Evolutionary conservation across 2,329 filamentous ascomycete genomes (phyloP).

Genomic region (Calonectria fujianensis): DNA sequence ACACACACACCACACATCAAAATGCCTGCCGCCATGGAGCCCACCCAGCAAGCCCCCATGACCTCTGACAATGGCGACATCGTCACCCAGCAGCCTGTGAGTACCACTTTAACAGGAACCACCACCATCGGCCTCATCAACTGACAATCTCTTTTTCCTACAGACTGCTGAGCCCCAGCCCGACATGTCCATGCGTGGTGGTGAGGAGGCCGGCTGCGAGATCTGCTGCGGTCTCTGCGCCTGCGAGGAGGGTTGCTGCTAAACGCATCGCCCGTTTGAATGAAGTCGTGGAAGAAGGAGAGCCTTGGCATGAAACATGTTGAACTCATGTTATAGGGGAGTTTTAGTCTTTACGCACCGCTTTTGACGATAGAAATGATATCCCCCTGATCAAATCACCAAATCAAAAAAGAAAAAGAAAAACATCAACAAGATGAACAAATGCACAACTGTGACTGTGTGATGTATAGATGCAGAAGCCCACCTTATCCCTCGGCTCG

Average conservation of each 20-base stretch:
- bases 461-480: background rate
- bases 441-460: background rate
- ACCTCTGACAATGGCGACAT: slow-evolving; percentile 60
- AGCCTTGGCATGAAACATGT: background rate
- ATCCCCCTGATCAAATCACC: slow-evolving; percentile 27
- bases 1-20: slow-evolving; percentile 46
- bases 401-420: background rate
- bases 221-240: slow-evolving; percentile 68
- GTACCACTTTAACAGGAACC: slow-evolving; percentile 44
- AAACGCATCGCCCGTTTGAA: slow-evolving; percentile 41
- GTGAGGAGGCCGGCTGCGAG: slow-evolving; percentile 68
- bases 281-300: slow-evolving; percentile 5
- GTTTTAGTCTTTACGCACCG: slow-evolving; percentile 31
- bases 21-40: slow-evolving; percentile 65
- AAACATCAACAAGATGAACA: background rate
- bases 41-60: slow-evolving; percentile 67
- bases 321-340: background rate
- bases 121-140: background rate
- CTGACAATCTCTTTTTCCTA: slow-evolving; percentile 21
- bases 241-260: slow-evolving; percentile 67
- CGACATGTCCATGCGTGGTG: slow-evolving; percentile 65
- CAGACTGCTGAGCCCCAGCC: slow-evolving; percentile 64
- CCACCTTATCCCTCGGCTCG: background rate
- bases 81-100: slow-evolving; percentile 65
- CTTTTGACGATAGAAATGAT: slow-evolving; percentile 41